These are phyloP conservation scores for Tetrastigma voinierianum DNA, from an alignment of 164 flowering plant species.

Conservation along the genomic window DNA sequence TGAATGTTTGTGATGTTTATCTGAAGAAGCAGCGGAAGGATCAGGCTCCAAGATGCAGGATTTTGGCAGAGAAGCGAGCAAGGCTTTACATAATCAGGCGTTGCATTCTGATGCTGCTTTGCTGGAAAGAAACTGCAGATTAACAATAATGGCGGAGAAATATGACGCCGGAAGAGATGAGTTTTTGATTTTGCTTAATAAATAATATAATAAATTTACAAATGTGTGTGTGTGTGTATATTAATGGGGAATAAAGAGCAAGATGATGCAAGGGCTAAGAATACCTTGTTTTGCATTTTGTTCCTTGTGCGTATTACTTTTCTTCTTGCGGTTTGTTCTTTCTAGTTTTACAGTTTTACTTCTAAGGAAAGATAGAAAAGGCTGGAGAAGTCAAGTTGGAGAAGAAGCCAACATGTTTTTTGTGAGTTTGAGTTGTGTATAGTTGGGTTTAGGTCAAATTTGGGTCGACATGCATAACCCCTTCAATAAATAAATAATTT, in stretches of 20 bases:
- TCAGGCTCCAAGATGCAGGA: slow-evolving; percentile 2
- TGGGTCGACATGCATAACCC: no score
- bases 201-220: background rate
- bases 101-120: slow-evolving; percentile 22
- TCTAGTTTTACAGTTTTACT: no score
- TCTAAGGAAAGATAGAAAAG: no score
- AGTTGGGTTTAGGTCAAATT: no score
- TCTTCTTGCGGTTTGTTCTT: background rate
- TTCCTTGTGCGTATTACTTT: background rate
- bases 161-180: background rate
- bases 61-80: slow-evolving; percentile 15
- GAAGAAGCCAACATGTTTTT: no score
- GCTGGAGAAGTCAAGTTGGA: no score
- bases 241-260: background rate
- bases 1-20: background rate
- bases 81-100: slow-evolving; percentile 22
- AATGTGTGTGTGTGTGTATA: background rate
- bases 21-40: background rate
- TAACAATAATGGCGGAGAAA: slow-evolving; percentile 1
- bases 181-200: background rate
- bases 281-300: background rate
- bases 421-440: no score
- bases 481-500: no score
- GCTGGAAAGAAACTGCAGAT: slow-evolving; percentile 25
- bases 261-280: background rate